phyloP scores from a whole-genome alignment of 352 stramenopile species.

The Globisporangium barbulae region DNA sequence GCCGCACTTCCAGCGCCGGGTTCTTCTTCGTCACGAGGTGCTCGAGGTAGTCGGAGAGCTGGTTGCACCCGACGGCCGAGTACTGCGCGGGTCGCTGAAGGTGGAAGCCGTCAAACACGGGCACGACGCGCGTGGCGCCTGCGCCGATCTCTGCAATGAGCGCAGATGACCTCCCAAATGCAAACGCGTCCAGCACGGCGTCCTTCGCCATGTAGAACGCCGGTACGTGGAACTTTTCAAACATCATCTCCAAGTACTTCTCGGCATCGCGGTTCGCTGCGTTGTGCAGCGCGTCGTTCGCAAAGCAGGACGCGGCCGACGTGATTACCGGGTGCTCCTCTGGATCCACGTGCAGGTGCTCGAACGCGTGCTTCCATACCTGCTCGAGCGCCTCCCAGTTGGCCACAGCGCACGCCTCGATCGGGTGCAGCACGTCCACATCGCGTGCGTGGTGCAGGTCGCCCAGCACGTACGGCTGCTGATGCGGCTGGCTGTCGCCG shows the following conservation, averaged over 20 bases:
- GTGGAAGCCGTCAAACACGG: constrained; percentile 90
- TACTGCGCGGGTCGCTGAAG: constrained; percentile 75
- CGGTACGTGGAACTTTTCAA: constrained; percentile 89
- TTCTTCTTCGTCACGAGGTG: constrained; percentile 54
- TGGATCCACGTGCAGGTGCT: constrained; percentile 59
- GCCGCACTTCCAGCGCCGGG: constrained; percentile 37
- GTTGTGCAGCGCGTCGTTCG: constrained; percentile 60
- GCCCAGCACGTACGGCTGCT: constrained; percentile 32
- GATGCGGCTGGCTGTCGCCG: neutral
- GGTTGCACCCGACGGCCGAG: constrained; percentile 70
- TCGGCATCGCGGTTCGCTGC: constrained; percentile 54
- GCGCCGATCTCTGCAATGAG: constrained; percentile 89
- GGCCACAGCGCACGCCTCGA: constrained; percentile 54
- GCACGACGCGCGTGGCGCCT: constrained; percentile 80
- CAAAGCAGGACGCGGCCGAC: constrained; percentile 68
- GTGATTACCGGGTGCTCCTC: constrained; percentile 78
- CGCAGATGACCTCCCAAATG: constrained; percentile 83
- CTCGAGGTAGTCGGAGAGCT: constrained; percentile 66
- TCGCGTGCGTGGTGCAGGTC: constrained; percentile 57
- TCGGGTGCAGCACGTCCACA: constrained; percentile 52
- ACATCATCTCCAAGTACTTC: constrained; percentile 91
- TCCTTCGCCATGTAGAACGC: constrained; percentile 91
- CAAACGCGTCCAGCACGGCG: constrained; percentile 89
- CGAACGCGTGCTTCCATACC: constrained; percentile 78
- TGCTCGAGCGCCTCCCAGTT: constrained; percentile 88